phyloP scores from a whole-genome alignment of 345 rosid genomes.

The Lumnitzera littorea region DNA sequence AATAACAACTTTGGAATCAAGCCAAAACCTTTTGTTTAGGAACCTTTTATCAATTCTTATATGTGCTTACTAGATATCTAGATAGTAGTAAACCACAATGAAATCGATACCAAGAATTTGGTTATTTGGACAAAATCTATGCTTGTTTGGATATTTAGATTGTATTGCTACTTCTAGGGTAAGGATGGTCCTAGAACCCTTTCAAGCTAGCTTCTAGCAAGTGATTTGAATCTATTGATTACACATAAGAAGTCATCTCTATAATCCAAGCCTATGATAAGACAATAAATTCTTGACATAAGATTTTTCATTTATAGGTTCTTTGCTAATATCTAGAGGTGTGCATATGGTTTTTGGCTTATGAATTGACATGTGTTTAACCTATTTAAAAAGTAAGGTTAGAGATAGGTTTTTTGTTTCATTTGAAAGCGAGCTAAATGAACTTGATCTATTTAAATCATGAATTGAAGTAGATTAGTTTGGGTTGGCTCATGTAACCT shows the following conservation, averaged over 20 bases:
- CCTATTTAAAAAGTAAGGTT: too few relatives aligned
- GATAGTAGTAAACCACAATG: conserved; percentile 56
- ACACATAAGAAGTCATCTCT: conserved; percentile 57
- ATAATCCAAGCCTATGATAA: conserved; percentile 42
- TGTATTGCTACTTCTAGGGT: conserved; percentile 40
- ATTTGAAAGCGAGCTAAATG: too few relatives aligned
- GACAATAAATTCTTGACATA: not conserved
- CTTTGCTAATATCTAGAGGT: too few relatives aligned
- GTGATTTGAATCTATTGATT: conserved; percentile 58
- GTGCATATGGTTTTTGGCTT: too few relatives aligned
- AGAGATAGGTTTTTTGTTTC: too few relatives aligned
- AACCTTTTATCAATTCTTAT: not conserved
- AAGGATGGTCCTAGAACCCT: conserved; percentile 57
- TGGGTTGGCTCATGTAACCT: too few relatives aligned
- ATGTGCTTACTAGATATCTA: conserved; percentile 49
- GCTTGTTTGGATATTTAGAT: conserved; percentile 43
- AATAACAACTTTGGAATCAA: not conserved
- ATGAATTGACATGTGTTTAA: too few relatives aligned
- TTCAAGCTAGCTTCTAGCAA: conserved; percentile 53
- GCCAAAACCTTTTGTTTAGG: not conserved
- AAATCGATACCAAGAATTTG: conserved; percentile 50
- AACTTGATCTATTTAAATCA: too few relatives aligned
- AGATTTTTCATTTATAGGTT: not conserved
- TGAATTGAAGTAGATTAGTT: too few relatives aligned
- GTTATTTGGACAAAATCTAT: conserved; percentile 62